These are phyloP conservation scores for Globisporangium ultimum DNA, from an alignment of 352 stramenopile genomes.

Conservation along the genomic window DNA sequence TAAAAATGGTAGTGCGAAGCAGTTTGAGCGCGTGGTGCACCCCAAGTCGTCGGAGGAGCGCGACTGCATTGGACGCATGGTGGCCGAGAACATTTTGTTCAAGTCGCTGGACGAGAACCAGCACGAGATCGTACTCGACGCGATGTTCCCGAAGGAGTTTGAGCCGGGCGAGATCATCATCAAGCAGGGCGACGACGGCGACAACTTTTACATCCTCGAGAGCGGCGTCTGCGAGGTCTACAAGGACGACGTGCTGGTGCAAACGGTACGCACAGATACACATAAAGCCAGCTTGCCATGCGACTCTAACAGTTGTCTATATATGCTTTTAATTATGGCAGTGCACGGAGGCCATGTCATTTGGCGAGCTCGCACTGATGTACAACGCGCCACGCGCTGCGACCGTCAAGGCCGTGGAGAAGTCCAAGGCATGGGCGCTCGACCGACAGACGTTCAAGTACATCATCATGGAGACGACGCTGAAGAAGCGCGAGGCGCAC, in stretches of 20 bases:
- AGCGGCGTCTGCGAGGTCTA: slow-evolving; percentile 90
- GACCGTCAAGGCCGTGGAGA: slow-evolving; percentile 89
- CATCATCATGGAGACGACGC: slow-evolving; percentile 90
- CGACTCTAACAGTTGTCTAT: not conserved
- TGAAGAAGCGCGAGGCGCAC: slow-evolving; percentile 86
- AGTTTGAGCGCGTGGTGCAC: slow-evolving; percentile 81
- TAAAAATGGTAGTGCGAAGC: slow-evolving; percentile 46
- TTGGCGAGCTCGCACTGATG: slow-evolving; percentile 97
- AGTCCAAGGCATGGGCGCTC: slow-evolving; percentile 92
- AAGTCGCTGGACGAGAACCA: slow-evolving; percentile 89
- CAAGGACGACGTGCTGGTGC: slow-evolving; percentile 85
- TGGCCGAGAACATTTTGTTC: slow-evolving; percentile 89
- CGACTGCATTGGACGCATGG: slow-evolving; percentile 74
- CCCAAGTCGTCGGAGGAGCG: slow-evolving; percentile 82
- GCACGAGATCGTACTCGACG: slow-evolving; percentile 80
- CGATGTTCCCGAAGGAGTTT: slow-evolving; percentile 86
- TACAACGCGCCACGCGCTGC: slow-evolving; percentile 96
- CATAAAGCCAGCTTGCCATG: no score
- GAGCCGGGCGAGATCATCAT: slow-evolving; percentile 79
- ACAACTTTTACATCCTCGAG: slow-evolving; percentile 95
- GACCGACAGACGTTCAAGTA: slow-evolving; percentile 90
- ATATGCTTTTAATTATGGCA: slow-evolving; percentile 16
- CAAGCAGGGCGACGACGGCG: slow-evolving; percentile 88
- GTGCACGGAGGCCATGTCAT: slow-evolving; percentile 88
- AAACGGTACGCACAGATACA: slow-evolving; percentile 27